Evolutionary conservation across 2,329 filamentous ascomycete species (phyloP), one percentile per base, ranked within the genome.

Genomic region (Talaromyces sp.): DNA sequence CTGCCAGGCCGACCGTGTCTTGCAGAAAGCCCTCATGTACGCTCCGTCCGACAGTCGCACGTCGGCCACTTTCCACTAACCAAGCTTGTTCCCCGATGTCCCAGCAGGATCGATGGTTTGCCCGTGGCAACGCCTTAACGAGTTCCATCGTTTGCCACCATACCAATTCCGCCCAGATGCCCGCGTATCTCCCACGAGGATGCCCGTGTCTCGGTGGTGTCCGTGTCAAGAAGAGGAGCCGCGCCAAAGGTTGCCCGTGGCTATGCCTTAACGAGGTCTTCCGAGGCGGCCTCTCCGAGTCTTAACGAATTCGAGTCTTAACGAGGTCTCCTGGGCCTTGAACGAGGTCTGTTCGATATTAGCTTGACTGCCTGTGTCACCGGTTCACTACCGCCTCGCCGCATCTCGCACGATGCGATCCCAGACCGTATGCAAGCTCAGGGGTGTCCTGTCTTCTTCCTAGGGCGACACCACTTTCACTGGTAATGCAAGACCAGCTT

Each of bases 191-290:
- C n/a, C n/a, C n/a, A n/a, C n/a, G n/a, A n/a, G n/a, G 33, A 43
- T 55, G 49, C 53, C 49, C 51, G 46, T 53, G 39, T 54, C 51
- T 54, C 51, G 51, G 51, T 22, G 45, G 36, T 50, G 47, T 16
- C 51, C 51, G 47, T 54, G 43, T 51, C 43, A 16, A 16, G 27
- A 33, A 51, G 48, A 30, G 6, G 33, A 16, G 37, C 39, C 47
- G 43, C 10, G 1, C n/a, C 11, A 27, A 8, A 48, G 47, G 10
- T 36, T 47, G 16, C 47, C 36, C 47, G 50, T 53, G 32, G 50
- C 54, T 33, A 4, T n/a, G 47, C 54, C 54, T 56, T 56, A 52
- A 56, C 54, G 54, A 56, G 47, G 47, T 51, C 51, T 50, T 13
- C 9, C 2, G 19, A 43, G 17, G 14, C 36, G 47, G 39, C 19